A percentile compares a stretch with the other conserved stretches of the same genome.
Conservation (phyloP, 2,329 filamentous ascomycete species). For the Ascochyta clinopodiicola region DNA sequence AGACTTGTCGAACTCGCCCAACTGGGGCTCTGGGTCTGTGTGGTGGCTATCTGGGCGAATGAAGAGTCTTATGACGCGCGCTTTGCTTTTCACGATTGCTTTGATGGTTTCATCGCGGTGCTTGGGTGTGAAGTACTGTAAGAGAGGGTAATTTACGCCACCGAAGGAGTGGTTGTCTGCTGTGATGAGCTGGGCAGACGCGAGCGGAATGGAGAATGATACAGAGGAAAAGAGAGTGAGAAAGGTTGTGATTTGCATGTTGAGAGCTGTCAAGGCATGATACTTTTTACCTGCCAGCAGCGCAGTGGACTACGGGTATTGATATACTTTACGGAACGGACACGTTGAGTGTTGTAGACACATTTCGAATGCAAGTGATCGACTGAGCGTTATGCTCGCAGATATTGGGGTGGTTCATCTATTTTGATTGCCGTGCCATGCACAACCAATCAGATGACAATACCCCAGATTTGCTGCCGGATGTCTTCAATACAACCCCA, state of each 20-base stretch:
- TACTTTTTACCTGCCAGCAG: not conserved
- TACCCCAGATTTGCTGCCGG: not conserved
- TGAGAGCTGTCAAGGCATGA: slow-evolving; percentile 18
- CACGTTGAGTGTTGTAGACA: slow-evolving; percentile 45
- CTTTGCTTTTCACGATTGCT: slow-evolving; percentile 38
- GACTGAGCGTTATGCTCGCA: slow-evolving; percentile 27
- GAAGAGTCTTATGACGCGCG: slow-evolving; percentile 42
- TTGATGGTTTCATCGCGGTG: slow-evolving; percentile 40
- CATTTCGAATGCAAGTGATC: slow-evolving; percentile 27
- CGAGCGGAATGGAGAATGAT: slow-evolving; percentile 15
- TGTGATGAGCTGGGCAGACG: slow-evolving; percentile 37
- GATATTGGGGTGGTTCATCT: slow-evolving; percentile 45
- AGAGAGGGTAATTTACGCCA: slow-evolving; percentile 42
- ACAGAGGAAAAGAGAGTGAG: slow-evolving; percentile 28
- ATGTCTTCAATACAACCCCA: slow-evolving; percentile 4
- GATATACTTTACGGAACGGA: slow-evolving; percentile 38
- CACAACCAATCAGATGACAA: slow-evolving; percentile 35
- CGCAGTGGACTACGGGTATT: slow-evolving; percentile 14
- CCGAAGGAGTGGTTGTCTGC: slow-evolving; percentile 42
- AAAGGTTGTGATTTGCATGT: slow-evolving; percentile 33
- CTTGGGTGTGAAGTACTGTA: slow-evolving; percentile 39
- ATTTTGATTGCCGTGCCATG: slow-evolving; percentile 40
- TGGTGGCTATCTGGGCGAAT: slow-evolving; percentile 40
- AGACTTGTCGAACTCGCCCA: slow-evolving; percentile 41
- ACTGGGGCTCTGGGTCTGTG: slow-evolving; percentile 38